Evolutionary conservation across 345 rosid genomes (phyloP), one percentile per base, ranked within the genome.

Genomic region (Eucalyptus viminalis): DNA sequence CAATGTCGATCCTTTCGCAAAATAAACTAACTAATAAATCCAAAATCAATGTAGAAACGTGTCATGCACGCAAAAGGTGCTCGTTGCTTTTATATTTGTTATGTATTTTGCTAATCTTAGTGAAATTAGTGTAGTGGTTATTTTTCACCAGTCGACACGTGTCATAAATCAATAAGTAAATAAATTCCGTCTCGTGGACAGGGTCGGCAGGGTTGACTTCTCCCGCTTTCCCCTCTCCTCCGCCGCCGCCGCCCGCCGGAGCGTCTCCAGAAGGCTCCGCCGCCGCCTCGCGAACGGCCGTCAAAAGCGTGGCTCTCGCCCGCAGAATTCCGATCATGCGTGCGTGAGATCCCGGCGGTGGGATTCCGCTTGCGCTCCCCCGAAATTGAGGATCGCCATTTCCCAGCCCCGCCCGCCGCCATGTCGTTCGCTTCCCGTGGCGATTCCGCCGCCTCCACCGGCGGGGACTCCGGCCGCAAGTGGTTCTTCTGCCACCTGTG

Each of bases 401-500:
- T 40, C 85, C 85, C 85, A 12, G 29, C 67, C 43, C 83, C 88
- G 53, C 43, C 88, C 25, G 58, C 58, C 58, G 11, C 58, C 80
- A 87, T 90, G 89, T 87, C 89, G 62, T 90, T 50, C 86, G 31
- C 86, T 51, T 45, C 49, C 72, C 31, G 25, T 9, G 72, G 44
- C 87, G 31, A 87, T 3, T 91, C 50, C 86, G 85, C 93, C 90
- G 90, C 88, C 72, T 17, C 62, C 88, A 91, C 83, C 88, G 92
- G 89, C 60, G 92, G 86, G 85, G 91, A 80, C 31, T 50, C 62
- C 58, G 87, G 67, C 47, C 83, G n/a, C 65, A 93, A 92, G 58
- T 51, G 11, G 24, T 93, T 86, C 90, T 92, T 87, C 91, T 93
- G 95, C 89, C 87, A 93, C 89, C 89, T 65, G 89, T 93, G 95